Evolutionary conservation across 192 early-diverging fungal genomes (phyloP).

Genomic region (Rhizoclosmatium sp.): DNA sequence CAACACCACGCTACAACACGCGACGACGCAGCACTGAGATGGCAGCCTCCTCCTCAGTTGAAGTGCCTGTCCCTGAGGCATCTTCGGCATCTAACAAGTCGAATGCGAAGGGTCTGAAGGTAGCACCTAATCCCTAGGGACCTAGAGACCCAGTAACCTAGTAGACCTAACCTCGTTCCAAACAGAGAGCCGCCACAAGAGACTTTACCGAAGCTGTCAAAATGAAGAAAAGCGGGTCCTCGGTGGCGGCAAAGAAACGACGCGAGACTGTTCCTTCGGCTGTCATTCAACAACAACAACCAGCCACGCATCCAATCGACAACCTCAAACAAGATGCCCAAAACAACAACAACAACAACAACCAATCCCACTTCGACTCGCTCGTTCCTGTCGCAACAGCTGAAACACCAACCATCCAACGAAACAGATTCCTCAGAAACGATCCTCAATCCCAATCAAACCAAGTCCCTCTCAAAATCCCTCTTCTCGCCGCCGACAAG

Average conservation of each 20-base stretch:
- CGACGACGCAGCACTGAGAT: neutral
- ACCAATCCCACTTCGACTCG: slow-evolving; percentile 2
- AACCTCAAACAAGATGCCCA: neutral
- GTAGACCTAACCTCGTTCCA: neutral
- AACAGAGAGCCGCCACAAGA: neutral
- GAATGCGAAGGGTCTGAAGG: neutral
- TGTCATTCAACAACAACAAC: neutral
- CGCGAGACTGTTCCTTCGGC: neutral
- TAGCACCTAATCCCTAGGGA: neutral
- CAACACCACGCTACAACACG: neutral
- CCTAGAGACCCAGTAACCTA: neutral
- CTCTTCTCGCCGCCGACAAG: neutral
- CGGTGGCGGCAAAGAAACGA: neutral
- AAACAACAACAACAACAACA: slow-evolving; percentile 2
- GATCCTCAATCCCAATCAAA: neutral
- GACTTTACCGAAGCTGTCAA: neutral
- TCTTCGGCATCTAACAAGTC: neutral
- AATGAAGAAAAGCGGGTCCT: neutral
- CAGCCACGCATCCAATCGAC: neutral
- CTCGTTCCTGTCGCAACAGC: slow-evolving; percentile 10
- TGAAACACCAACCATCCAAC: slow-evolving; percentile 50
- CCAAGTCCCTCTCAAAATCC: neutral
- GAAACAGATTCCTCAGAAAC: slow-evolving; percentile 41
- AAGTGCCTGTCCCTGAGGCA: neutral
- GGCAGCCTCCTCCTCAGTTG: neutral